Conservation (phyloP, 1,284 basidiomycete species). For the Phenoliferia sp. region DNA sequence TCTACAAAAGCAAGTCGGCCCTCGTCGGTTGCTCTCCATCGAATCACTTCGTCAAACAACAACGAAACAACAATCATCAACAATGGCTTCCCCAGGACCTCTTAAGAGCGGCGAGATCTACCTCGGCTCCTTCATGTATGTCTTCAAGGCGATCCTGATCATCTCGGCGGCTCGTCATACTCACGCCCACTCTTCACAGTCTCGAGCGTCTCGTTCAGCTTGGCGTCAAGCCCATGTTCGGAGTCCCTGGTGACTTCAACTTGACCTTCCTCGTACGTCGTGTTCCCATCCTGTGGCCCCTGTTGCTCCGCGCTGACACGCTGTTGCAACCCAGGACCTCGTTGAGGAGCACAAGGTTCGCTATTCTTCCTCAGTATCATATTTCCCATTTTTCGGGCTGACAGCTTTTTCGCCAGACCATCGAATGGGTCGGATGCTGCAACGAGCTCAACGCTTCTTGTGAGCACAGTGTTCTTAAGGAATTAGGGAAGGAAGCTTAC, state of each 20-base stretch:
- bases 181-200: no score
- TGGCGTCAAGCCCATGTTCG: conserved; percentile 36
- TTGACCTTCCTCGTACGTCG: conserved; percentile 58
- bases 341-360: conserved; percentile 61
- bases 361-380: not conserved
- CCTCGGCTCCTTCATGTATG: conserved; percentile 35
- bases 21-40: not conserved
- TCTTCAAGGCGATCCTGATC: no score
- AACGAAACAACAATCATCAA: not conserved
- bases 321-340: no score
- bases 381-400: no score
- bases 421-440: conserved; percentile 73
- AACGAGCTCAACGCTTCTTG: conserved; percentile 60
- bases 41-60: not conserved
- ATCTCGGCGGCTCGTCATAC: no score
- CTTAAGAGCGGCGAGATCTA: conserved; percentile 18
- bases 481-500: no score
- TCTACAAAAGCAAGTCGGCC: no score
- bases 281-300: no score
- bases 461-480: no score
- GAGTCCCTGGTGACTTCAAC: conserved; percentile 56
- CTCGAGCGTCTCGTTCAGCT: conserved; percentile 39
- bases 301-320: no score
- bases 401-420: conserved; percentile 41
- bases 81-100: conserved; percentile 8